Evolutionary conservation across 164 flowering plant genomes (phyloP).

Genomic region (Warburgia ugandensis): DNA sequence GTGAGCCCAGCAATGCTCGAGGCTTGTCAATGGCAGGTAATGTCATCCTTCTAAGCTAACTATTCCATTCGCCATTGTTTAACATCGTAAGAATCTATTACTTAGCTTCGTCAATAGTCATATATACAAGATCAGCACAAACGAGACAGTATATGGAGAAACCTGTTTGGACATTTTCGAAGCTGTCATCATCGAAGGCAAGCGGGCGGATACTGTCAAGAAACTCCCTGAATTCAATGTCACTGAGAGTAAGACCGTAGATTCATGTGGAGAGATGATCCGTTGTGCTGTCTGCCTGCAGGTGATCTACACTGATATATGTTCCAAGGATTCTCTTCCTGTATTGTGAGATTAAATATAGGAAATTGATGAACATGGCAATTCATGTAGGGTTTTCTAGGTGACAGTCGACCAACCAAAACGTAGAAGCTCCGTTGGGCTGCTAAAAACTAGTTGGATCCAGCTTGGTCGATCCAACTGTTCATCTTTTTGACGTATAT

Average conservation of each 20-base stretch:
- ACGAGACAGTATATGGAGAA: constrained; percentile 33
- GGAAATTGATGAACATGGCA: no score
- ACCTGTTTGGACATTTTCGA: constrained; percentile 46
- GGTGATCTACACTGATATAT: constrained; percentile 32
- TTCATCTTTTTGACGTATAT: no score
- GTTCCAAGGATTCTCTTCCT: constrained; percentile 11
- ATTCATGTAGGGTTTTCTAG: no score
- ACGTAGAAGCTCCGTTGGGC: no score
- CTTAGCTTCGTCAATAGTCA: background rate
- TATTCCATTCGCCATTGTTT: no score
- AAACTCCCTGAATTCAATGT: constrained; percentile 34
- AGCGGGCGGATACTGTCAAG: constrained; percentile 29
- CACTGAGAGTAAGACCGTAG: background rate
- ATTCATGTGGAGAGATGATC: constrained; percentile 17
- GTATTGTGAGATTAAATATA: background rate
- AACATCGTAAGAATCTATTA: background rate
- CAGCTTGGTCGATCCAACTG: no score
- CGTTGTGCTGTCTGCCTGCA: constrained; percentile 68
- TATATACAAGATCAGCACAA: constrained; percentile 35
- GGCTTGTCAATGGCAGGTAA: constrained; percentile 79
- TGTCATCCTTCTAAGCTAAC: background rate
- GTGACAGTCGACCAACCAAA: no score
- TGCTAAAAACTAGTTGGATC: no score
- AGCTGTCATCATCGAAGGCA: constrained; percentile 28
- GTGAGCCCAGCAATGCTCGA: constrained; percentile 65